phyloP scores from a whole-genome alignment of 2,329 filamentous ascomycete genomes.

The Penicillium sp. region DNA sequence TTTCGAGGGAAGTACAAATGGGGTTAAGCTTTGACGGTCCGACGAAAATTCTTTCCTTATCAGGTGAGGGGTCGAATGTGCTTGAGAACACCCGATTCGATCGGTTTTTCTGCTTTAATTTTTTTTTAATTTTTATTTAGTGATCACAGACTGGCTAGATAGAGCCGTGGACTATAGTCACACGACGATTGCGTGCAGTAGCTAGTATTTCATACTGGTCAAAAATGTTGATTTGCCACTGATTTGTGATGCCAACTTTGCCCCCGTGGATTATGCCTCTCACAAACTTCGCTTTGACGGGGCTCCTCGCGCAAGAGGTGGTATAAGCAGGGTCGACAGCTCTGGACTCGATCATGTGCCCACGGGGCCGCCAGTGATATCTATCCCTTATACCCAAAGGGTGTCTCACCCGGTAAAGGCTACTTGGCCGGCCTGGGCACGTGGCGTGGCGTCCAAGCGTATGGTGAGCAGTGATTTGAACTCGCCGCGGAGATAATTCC shows the following conservation, averaged over 20 bases:
- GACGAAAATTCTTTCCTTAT: constrained; percentile 10
- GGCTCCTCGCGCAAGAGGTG: neutral
- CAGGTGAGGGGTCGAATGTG: constrained; percentile 5
- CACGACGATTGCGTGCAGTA: neutral
- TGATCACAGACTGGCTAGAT: neutral
- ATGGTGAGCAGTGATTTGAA: neutral
- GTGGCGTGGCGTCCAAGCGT: neutral
- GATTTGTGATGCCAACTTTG: neutral
- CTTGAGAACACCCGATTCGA: neutral
- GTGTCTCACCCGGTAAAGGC: neutral
- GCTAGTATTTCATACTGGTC: neutral
- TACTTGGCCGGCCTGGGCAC: neutral
- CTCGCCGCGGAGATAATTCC: neutral
- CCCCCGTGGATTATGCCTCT: neutral
- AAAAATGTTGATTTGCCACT: neutral
- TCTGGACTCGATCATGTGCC: neutral
- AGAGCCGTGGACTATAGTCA: too few relatives aligned
- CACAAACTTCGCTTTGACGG: too few relatives aligned
- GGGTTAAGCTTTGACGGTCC: constrained; percentile 7
- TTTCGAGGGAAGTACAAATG: neutral
- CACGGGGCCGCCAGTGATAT: neutral
- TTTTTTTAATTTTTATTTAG: too few relatives aligned
- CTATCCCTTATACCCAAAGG: neutral
- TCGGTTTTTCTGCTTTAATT: too few relatives aligned
- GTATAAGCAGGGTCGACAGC: neutral